Base-by-base conservation (phyloP, 2,329 filamentous ascomycete genomes). In the Phyllosticta citribraziliensis region DNA sequence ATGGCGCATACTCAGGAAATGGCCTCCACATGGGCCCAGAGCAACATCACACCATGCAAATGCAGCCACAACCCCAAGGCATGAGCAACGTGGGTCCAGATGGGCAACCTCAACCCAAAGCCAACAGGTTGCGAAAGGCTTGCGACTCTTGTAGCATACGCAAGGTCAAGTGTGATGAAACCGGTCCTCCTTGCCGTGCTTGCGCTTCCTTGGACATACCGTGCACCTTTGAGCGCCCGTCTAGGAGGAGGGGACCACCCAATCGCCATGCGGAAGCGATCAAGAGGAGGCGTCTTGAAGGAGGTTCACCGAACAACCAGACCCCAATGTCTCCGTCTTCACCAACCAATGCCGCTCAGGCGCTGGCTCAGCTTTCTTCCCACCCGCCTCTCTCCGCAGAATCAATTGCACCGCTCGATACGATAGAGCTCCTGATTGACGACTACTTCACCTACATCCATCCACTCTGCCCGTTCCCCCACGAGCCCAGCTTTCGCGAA, bases 361-460 rank as follows among this genome's bases (percentile, higher is more conserved):
- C 79, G 33, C 74, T 82, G 22, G 78, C 79, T 30, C 75, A 79
- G 55, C 75, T 81, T 51, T 74, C 78, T 33, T 75, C 76, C 17
- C 75, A 76, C 63, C 73, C 76, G 5, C 74, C 79, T 19, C 71
- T 82, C 10, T 83, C 82, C 3, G 80, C 86, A 55, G 88, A 92
- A 69, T 78, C 82, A 1, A 91, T 92, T 64, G 88, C 87, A 51
- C 86, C 88, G 0, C 79, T 87, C 72, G 81, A 83, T 8, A 84
- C 87, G 11, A 76, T 92, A 58, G 81, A 87, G 67, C 79, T 87
- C 2, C 78, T 91, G 17, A 82, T 92, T 62, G 87, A 91, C 70
- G 88, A 92, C 75, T 92, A 89, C 79, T 92, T 91, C 74, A 90
- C 86, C 19, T 91, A 91, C 70, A 87, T 91, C 58, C 87, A 91